Percentiles rank a stretch among this genome's conserved stretches.
Conservation (phyloP, 306 rosid genomes). For the Quercus suber region DNA sequence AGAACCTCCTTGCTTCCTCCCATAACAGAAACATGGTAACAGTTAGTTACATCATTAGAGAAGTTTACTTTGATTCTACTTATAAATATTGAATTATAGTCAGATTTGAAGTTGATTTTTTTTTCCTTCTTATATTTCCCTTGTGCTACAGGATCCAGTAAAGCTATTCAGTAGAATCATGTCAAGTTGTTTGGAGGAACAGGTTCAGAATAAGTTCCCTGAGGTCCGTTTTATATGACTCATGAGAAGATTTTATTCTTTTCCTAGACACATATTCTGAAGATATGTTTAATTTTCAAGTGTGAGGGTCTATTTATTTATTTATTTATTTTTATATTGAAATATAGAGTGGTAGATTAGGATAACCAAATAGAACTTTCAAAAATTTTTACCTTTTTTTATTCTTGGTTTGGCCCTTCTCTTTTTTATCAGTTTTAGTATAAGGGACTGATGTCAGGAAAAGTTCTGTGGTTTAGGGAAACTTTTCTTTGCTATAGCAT, state of each 20-base stretch:
- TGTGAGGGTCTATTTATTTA: background rate
- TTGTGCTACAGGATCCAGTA: slow-evolving; percentile 53
- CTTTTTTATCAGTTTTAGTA: background rate
- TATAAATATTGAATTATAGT: background rate
- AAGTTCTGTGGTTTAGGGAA: background rate
- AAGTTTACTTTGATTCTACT: background rate
- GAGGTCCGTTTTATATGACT: slow-evolving; percentile 55
- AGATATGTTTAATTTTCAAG: background rate
- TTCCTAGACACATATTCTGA: background rate
- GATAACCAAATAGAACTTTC: background rate
- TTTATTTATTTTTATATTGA: background rate
- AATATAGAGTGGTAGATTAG: background rate
- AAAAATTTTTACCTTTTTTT: background rate
- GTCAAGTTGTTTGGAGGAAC: slow-evolving; percentile 56
- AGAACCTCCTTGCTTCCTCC: slow-evolving; percentile 52
- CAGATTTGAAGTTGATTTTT: background rate
- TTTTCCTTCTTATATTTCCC: background rate
- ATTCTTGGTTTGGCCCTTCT: background rate
- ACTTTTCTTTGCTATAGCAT: background rate
- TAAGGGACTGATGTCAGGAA: background rate
- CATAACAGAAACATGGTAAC: slow-evolving; percentile 42
- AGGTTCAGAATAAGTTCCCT: slow-evolving; percentile 38
- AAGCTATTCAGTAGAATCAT: slow-evolving; percentile 44
- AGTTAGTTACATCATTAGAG: slow-evolving; percentile 9
- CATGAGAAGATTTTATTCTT: background rate